Base-by-base conservation (phyloP, 148 eudicot species). In the Spergularia bocconei region DNA sequence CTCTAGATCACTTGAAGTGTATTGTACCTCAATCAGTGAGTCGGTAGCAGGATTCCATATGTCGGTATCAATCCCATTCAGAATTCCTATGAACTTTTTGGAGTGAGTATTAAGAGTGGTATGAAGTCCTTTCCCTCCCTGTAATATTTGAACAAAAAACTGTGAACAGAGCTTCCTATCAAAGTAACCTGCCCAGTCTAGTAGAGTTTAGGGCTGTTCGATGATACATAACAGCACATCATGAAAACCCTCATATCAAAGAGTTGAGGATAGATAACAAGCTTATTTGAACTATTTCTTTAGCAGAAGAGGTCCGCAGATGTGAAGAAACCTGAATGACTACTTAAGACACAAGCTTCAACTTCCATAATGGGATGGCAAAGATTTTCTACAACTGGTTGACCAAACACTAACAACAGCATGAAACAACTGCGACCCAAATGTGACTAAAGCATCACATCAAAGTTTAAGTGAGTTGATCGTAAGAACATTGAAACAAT, bases 21-120 rank as follows among this genome's bases (percentile, higher is more conserved):
- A 95, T 79, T 92, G 98, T 75, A 88, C 92, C 62, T 86, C 79
- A 71, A 95, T 88, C 80, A 73, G 82, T 29, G 84, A 75, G 83
- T 95, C 98, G 44, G 89, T 89, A 38, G 93, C 90, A 69, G 98
- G 98, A 85, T 95, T 91, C 98, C 98, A 95, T 56, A 84, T 76
- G 83, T 92, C 94, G 50, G 93, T 90, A 84, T 95, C 98, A 76
- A 95, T 95, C 73, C 98, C 98, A 84, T 95, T 95, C 66, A 92
- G 88, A 73, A 95, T 87, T 76, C 98, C 98, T 59, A 84, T 75
- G 79, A 95, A 95, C 85, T 95, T 95, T 88, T 87, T 89, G 6
- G 96, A 70, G 80, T 92, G 89, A 54, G 90, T 77, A 76, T 88
- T 85, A 63, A 95, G 88, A 60, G 97, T 95, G 29, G 84, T 56